Evolutionary conservation across 148 eudicot genomes (phyloP).

Genomic region (Camellia sinensis): DNA sequence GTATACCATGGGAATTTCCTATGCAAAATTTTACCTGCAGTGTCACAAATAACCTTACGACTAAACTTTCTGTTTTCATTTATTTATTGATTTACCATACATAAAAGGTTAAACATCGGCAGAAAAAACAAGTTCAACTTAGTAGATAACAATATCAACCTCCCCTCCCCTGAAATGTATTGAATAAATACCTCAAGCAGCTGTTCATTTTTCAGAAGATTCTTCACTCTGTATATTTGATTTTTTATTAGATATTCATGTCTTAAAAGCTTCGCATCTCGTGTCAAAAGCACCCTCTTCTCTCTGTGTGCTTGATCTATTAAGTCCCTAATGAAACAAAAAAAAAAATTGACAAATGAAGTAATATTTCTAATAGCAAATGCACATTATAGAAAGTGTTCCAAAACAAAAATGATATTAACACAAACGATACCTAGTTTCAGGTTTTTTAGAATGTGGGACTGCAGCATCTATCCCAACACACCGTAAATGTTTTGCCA

Average conservation of each 20-base stretch:
- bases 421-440: constrained; percentile 48
- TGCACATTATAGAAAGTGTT: too few relatives aligned
- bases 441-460: constrained; percentile 74
- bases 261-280: constrained; percentile 86
- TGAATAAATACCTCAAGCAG: constrained; percentile 63
- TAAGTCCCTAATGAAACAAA: constrained; percentile 54
- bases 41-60: neutral
- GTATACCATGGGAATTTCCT: too few relatives aligned
- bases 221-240: constrained; percentile 85
- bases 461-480: constrained; percentile 95
- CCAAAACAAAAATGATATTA: neutral
- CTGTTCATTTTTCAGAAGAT: constrained; percentile 89
- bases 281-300: constrained; percentile 86
- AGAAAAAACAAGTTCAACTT: neutral
- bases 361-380: neutral
- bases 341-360: constrained; percentile 1
- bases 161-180: neutral
- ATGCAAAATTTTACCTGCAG: too few relatives aligned
- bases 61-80: too few relatives aligned
- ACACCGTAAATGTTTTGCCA: constrained; percentile 90
- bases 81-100: too few relatives aligned
- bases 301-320: constrained; percentile 80
- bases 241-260: constrained; percentile 72
- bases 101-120: too few relatives aligned
- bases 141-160: neutral